phyloP scores from a whole-genome alignment of 2,329 filamentous ascomycete genomes.

The Fusarium bulbicola region DNA sequence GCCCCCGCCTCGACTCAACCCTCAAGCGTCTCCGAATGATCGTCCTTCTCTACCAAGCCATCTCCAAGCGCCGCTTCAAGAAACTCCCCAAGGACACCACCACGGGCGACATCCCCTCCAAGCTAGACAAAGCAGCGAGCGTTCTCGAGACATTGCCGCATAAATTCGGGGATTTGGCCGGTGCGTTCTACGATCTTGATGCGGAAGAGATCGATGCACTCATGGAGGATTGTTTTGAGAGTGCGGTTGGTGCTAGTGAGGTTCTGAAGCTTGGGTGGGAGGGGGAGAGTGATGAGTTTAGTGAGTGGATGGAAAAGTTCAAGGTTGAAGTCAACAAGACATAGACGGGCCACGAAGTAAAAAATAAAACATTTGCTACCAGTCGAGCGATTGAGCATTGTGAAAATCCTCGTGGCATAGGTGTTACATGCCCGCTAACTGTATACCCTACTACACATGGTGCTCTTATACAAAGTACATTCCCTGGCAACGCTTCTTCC shows the following conservation, averaged over 20 bases:
- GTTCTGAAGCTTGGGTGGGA: slow-evolving; percentile 69
- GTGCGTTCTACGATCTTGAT: slow-evolving; percentile 76
- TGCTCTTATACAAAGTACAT: slow-evolving; percentile 41
- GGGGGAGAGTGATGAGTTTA: slow-evolving; percentile 77
- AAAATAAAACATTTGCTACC: slow-evolving; percentile 38
- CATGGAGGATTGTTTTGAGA: slow-evolving; percentile 68
- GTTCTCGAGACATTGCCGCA: slow-evolving; percentile 70
- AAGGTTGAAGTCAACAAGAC: slow-evolving; percentile 60
- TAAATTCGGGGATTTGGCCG: slow-evolving; percentile 74
- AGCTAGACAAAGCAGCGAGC: slow-evolving; percentile 65
- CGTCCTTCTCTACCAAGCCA: slow-evolving; percentile 73
- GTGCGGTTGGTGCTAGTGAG: slow-evolving; percentile 65
- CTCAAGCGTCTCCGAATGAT: slow-evolving; percentile 73
- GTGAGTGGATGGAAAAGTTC: slow-evolving; percentile 74
- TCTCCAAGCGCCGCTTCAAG: slow-evolving; percentile 75
- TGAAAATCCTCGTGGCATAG: slow-evolving; percentile 12
- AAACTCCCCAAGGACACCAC: slow-evolving; percentile 55
- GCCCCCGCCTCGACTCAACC: slow-evolving; percentile 70
- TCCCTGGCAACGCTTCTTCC: slow-evolving; percentile 6
- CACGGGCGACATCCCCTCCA: slow-evolving; percentile 47
- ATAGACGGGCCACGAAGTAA: not conserved
- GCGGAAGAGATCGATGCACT: slow-evolving; percentile 64
- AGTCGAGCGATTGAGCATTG: not conserved
- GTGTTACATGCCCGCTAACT: slow-evolving; percentile 22
- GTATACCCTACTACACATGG: slow-evolving; percentile 11